phyloP scores from a whole-genome alignment of 1,139 yeast species.

The Debaryomycetaceae sp. region DNA sequence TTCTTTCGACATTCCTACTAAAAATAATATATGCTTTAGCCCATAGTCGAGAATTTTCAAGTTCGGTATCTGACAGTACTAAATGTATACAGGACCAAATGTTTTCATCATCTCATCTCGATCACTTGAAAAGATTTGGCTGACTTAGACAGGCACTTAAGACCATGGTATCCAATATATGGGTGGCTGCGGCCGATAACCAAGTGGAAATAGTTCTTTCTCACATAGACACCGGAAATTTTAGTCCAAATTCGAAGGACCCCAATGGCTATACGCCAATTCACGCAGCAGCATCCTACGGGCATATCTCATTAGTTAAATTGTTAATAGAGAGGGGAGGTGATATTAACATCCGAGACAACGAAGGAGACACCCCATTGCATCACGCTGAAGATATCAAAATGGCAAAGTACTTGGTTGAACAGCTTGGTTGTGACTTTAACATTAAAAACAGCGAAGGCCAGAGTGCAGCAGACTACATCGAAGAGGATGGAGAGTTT shows the following conservation, averaged over 20 bases:
- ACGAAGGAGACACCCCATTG: constrained; percentile 93
- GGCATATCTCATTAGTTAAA: constrained; percentile 65
- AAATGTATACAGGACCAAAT: neutral
- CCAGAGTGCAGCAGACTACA: constrained; percentile 62
- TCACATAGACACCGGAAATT: constrained; percentile 48
- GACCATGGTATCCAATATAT: constrained; percentile 60
- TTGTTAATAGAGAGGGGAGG: constrained; percentile 65
- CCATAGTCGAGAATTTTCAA: neutral
- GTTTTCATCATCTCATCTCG: neutral
- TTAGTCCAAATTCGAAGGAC: constrained; percentile 71
- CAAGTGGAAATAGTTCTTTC: constrained; percentile 56
- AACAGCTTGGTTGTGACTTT: constrained; percentile 64
- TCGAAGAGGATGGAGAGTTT: constrained; percentile 82
- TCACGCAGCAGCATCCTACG: constrained; percentile 96
- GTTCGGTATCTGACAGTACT: neutral
- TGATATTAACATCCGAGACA: constrained; percentile 74
- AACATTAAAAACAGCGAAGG: constrained; percentile 67
- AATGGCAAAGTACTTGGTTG: constrained; percentile 64
- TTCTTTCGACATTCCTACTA: constrained; percentile 4
- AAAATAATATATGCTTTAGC: neutral
- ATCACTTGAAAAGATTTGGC: neutral
- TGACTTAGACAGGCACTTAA: neutral
- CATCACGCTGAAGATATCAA: constrained; percentile 79
- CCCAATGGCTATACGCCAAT: constrained; percentile 94
- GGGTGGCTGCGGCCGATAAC: constrained; percentile 95